A percentile compares a stretch with the other conserved stretches of the same genome.
Conservation (phyloP, 2,329 filamentous ascomycete genomes). For the Pyricularia sp. region DNA sequence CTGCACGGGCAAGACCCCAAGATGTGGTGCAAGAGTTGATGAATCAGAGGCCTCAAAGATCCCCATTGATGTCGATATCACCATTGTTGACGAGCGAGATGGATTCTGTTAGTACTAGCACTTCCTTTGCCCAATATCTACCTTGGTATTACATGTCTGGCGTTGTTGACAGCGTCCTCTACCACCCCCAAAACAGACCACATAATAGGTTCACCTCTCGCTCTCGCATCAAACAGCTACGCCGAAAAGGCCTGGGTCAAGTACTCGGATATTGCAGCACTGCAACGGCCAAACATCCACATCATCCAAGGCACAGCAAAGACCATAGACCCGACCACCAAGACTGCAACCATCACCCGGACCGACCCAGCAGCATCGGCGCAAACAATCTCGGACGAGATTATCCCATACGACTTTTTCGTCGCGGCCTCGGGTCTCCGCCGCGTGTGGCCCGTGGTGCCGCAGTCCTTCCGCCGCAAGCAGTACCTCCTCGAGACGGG, state of each 20-base stretch:
- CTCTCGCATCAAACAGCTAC: constrained; percentile 54
- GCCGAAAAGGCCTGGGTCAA: constrained; percentile 61
- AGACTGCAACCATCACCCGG: constrained; percentile 48
- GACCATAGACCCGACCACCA: constrained; percentile 47
- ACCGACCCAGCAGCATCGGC: constrained; percentile 16
- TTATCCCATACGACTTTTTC: constrained; percentile 62
- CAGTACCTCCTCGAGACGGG: constrained; percentile 54
- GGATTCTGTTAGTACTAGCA: constrained; percentile 60
- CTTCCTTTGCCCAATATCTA: no score
- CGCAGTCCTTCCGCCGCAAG: constrained; percentile 52
- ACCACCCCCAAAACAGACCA: constrained; percentile 45
- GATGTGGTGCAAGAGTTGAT: constrained; percentile 23
- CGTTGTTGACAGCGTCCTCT: neutral
- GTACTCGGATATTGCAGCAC: constrained; percentile 55
- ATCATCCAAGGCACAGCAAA: constrained; percentile 58
- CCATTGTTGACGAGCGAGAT: constrained; percentile 70
- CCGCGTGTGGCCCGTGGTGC: constrained; percentile 63
- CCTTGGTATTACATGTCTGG: no score
- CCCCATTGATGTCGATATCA: constrained; percentile 53
- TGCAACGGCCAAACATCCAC: constrained; percentile 52
- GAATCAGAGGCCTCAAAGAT: constrained; percentile 11
- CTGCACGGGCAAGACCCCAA: constrained; percentile 44
- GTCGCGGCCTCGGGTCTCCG: constrained; percentile 62
- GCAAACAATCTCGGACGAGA: constrained; percentile 21
- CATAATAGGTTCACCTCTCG: constrained; percentile 66